phyloP scores from a whole-genome alignment of 352 stramenopile genomes.

The Globisporangium emineosum region DNA sequence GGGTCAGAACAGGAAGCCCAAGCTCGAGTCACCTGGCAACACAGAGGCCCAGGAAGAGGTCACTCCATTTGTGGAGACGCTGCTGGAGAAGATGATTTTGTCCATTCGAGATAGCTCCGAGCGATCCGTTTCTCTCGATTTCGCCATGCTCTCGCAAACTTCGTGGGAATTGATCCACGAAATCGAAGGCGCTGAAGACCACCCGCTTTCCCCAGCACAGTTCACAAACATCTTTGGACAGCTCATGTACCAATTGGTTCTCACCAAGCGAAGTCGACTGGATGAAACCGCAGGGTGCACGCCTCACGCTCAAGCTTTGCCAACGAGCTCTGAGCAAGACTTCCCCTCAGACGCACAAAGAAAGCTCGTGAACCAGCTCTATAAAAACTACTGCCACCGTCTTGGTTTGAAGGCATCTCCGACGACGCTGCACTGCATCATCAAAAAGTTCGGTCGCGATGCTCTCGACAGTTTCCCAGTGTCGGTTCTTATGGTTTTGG shows the following conservation, averaged over 20 bases:
- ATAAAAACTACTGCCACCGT: constrained; percentile 50
- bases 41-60: not conserved
- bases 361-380: constrained; percentile 63
- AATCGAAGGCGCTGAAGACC: constrained; percentile 23
- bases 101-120: constrained; percentile 29
- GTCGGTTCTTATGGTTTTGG: constrained; percentile 56
- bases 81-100: constrained; percentile 38
- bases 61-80: constrained; percentile 17
- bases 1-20: not conserved
- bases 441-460: constrained; percentile 45
- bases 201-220: not conserved
- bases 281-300: not conserved
- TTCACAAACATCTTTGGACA: constrained; percentile 31
- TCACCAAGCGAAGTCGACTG: constrained; percentile 36
- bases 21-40: too few species aligned
- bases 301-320: not conserved
- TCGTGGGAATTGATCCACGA: constrained; percentile 58
- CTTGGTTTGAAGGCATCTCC: constrained; percentile 38
- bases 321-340: not conserved
- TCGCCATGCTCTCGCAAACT: constrained; percentile 46
- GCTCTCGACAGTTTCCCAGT: constrained; percentile 50
- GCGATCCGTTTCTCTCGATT: constrained; percentile 29
- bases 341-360: constrained; percentile 35
- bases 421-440: constrained; percentile 47
- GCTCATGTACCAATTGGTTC: constrained; percentile 32